These are phyloP conservation scores for Eucalyptus decipiens DNA, from an alignment of 345 rosid species.

Conservation along the genomic window DNA sequence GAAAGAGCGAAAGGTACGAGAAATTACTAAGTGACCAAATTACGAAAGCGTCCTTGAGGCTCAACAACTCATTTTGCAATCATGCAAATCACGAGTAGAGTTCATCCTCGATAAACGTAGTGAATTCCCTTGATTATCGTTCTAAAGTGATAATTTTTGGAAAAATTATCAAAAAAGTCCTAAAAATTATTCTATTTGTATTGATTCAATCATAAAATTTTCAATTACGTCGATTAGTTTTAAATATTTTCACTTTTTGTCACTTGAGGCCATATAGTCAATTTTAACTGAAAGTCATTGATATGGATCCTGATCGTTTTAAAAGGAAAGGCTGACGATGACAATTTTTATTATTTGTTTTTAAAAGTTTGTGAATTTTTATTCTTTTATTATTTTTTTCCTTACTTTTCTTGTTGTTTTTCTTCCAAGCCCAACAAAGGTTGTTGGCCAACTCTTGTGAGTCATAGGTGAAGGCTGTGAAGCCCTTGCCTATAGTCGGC, in stretches of 20 bases:
- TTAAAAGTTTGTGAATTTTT: too few relatives aligned
- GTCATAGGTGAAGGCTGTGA: neutral
- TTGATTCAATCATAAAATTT: too few relatives aligned
- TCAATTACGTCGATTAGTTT: accelerated
- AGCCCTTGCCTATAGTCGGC: accelerated
- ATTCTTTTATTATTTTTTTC: too few relatives aligned
- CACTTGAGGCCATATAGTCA: too few relatives aligned
- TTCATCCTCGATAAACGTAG: neutral
- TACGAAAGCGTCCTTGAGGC: neutral
- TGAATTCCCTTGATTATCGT: neutral
- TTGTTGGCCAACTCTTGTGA: neutral
- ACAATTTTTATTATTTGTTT: too few relatives aligned
- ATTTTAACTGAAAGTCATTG: accelerated
- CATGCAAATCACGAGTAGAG: neutral
- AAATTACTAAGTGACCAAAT: neutral
- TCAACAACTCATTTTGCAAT: neutral
- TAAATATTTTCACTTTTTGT: too few relatives aligned
- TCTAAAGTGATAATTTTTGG: neutral
- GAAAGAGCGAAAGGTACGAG: neutral
- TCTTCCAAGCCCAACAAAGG: neutral
- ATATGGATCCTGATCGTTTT: accelerated
- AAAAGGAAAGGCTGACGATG: accelerated
- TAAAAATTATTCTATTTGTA: too few relatives aligned
- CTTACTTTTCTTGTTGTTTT: too few relatives aligned
- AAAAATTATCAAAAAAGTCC: too few relatives aligned